phyloP scores from a whole-genome alignment of 441 rosid species.

The Euphorbia celastroides region DNA sequence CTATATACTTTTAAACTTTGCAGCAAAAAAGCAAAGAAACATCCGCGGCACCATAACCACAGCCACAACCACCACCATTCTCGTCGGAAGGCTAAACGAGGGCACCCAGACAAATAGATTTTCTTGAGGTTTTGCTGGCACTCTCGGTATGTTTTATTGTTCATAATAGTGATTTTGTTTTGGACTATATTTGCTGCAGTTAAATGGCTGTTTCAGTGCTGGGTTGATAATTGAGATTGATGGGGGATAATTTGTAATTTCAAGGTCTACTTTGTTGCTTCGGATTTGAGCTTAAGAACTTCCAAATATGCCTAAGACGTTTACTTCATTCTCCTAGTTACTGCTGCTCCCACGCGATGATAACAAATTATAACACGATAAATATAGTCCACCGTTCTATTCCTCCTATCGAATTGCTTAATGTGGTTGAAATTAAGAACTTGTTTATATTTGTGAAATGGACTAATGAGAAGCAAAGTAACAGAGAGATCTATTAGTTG shows the following conservation, averaged over 20 bases:
- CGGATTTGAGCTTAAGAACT: background rate
- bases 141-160: conserved; percentile 15
- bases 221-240: background rate
- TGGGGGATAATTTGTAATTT: too few relatives aligned
- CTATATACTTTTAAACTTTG: conserved; percentile 10
- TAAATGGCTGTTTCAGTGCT: background rate
- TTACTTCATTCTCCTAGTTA: too few relatives aligned
- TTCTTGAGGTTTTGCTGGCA: conserved; percentile 8
- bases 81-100: conserved; percentile 61
- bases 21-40: conserved; percentile 59
- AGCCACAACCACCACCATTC: too few relatives aligned
- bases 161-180: too few relatives aligned
- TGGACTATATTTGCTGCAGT: background rate
- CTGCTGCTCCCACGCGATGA: too few relatives aligned
- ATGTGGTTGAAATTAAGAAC: background rate
- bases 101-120: conserved; percentile 54
- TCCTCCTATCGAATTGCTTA: background rate
- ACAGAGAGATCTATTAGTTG: background rate
- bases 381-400: too few relatives aligned
- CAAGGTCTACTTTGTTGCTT: too few relatives aligned
- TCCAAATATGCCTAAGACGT: background rate
- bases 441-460: background rate
- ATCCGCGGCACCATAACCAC: conserved; percentile 28
- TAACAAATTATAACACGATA: too few relatives aligned
- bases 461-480: background rate